A percentile compares a stretch with the other conserved stretches of the same genome.
These are phyloP conservation scores for Xerocomellus amylosporus DNA, from an alignment of 768 basidiomycete genomes.

Conservation along the genomic window DNA sequence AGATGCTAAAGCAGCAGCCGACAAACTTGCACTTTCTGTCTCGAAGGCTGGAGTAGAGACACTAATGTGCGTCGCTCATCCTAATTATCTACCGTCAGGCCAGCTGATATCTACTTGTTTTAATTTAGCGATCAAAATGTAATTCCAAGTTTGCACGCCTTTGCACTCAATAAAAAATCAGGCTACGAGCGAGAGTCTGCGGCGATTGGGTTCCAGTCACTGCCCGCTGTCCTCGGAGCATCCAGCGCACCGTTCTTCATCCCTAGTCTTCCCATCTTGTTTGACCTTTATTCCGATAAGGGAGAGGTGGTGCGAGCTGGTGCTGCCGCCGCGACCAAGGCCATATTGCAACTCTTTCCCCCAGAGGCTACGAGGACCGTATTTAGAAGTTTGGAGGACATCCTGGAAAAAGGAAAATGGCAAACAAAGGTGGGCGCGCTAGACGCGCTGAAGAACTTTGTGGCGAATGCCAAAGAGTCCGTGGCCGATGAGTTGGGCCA, in stretches of 20 bases:
- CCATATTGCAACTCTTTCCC: constrained; percentile 80
- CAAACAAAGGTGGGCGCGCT: constrained; percentile 90
- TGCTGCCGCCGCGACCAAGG: constrained; percentile 75
- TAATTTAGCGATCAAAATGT: constrained; percentile 55
- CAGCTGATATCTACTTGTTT: constrained; percentile 15
- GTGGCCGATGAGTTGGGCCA: constrained; percentile 82
- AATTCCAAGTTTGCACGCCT: constrained; percentile 60
- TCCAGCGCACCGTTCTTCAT: constrained; percentile 72
- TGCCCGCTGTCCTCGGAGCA: constrained; percentile 67
- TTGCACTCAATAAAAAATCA: constrained; percentile 81
- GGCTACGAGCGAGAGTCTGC: constrained; percentile 88
- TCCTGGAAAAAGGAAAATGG: constrained; percentile 90
- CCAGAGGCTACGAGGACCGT: constrained; percentile 74
- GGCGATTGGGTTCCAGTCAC: constrained; percentile 74
- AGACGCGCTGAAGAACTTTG: constrained; percentile 78
- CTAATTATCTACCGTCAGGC: constrained; percentile 1
- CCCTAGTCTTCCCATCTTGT: constrained; percentile 70
- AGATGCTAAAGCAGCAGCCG: constrained; percentile 86
- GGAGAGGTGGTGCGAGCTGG: constrained; percentile 87
- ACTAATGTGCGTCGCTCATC: constrained; percentile 47
- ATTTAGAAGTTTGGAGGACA: constrained; percentile 65
- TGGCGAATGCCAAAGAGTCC: constrained; percentile 61
- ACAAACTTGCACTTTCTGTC: constrained; percentile 73
- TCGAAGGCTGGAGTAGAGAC: constrained; percentile 59
- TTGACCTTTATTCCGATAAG: constrained; percentile 90